A percentile compares a stretch with the other conserved stretches of the same genome.
phyloP scores from a whole-genome alignment of 768 basidiomycete genomes.

The Russula ochroleuca region DNA sequence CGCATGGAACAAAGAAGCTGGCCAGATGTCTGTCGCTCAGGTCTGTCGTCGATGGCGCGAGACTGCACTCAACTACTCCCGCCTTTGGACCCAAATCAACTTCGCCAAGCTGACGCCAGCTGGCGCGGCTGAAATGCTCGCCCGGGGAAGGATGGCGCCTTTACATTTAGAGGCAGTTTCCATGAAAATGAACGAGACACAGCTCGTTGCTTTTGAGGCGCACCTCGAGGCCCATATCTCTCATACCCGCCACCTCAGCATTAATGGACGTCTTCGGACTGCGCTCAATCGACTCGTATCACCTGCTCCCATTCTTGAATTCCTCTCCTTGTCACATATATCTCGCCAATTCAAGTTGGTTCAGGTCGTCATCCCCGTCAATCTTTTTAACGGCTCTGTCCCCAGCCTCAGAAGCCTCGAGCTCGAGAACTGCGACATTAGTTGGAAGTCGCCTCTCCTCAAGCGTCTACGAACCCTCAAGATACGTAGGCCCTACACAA shows the following conservation, averaged over 20 bases:
- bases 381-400: neutral
- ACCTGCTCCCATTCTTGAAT: neutral
- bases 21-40: constrained; percentile 11
- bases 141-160: constrained; percentile 6
- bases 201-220: neutral
- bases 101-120: neutral
- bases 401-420: neutral
- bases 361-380: no score
- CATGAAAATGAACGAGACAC: no score
- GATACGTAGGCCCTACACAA: neutral
- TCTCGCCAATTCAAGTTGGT: no score
- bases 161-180: neutral
- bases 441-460: neutral
- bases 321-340: neutral
- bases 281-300: neutral
- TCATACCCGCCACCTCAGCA: neutral
- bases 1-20: neutral
- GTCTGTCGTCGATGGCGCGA: constrained; percentile 24
- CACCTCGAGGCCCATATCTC: constrained; percentile 7
- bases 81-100: constrained; percentile 14
- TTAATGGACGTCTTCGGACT: neutral
- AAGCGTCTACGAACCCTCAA: neutral
- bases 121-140: constrained; percentile 5
- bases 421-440: neutral
- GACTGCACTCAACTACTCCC: constrained; percentile 11